Percentiles rank a stretch among this genome's conserved stretches.
Evolutionary conservation across 2,329 filamentous ascomycete species (phyloP).

Genomic region (Aurifilum marmelostoma): DNA sequence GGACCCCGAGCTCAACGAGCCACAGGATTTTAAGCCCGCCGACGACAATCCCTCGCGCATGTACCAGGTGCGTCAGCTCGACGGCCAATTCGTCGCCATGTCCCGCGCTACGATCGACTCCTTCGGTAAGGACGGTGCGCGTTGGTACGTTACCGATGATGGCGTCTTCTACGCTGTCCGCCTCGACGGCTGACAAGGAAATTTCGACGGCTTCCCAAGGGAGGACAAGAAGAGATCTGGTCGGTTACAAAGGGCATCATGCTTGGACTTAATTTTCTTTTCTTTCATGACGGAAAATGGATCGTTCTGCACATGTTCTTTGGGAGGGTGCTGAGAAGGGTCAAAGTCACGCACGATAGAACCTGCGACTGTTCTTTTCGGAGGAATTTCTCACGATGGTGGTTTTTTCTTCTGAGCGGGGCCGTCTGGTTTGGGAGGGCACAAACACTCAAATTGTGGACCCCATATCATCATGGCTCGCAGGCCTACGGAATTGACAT

Average conservation of each 20-base stretch:
- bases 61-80: constrained; percentile 64
- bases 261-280: neutral
- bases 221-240: neutral
- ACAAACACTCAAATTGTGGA: neutral
- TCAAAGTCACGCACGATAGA: neutral
- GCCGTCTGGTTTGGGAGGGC: neutral
- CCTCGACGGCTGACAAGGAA: constrained; percentile 40
- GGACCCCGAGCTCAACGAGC: constrained; percentile 56
- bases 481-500: neutral
- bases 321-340: neutral
- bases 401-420: neutral
- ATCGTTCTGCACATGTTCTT: neutral
- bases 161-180: constrained; percentile 66
- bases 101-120: constrained; percentile 64
- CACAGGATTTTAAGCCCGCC: constrained; percentile 65
- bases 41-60: constrained; percentile 63
- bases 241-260: neutral
- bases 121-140: constrained; percentile 52
- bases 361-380: neutral
- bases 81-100: constrained; percentile 62
- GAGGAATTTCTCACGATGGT: neutral
- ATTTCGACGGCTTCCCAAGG: neutral
- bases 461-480: neutral
- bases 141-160: constrained; percentile 62
- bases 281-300: neutral